Conservation (phyloP, 208 protist species). For the Leishmania arabica region DNA sequence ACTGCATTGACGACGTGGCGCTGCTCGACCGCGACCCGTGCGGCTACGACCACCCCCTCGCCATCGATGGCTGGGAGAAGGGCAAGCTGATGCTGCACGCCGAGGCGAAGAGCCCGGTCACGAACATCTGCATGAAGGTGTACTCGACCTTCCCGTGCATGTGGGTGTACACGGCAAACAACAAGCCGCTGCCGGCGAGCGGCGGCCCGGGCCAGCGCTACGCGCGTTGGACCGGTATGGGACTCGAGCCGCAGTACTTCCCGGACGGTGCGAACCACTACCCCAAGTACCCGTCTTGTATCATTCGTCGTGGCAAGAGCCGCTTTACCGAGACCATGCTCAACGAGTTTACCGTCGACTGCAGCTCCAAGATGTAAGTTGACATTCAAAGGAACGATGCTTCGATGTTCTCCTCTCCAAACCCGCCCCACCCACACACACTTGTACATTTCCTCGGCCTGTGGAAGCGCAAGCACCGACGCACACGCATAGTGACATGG, state of each 20-base stretch:
- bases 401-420: not conserved
- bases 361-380: constrained; percentile 22
- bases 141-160: constrained; percentile 62
- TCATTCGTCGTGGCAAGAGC: constrained; percentile 45
- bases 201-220: constrained; percentile 53
- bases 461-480: not conserved
- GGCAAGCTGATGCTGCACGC: constrained; percentile 45
- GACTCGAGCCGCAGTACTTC: constrained; percentile 60
- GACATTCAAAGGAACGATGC: too few relatives aligned
- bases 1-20: constrained; percentile 36
- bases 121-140: constrained; percentile 58
- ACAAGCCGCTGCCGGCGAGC: constrained; percentile 42
- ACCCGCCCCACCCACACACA: not conserved
- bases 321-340: constrained; percentile 49
- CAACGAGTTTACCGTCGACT: constrained; percentile 52
- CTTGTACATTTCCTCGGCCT: too few relatives aligned
- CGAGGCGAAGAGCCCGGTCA: constrained; percentile 44
- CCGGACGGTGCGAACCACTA: constrained; percentile 49
- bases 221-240: constrained; percentile 40
- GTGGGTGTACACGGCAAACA: constrained; percentile 78
- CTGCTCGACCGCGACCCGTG: constrained; percentile 47
- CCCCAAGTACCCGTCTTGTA: constrained; percentile 33
- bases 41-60: constrained; percentile 64
- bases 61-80: constrained; percentile 43
- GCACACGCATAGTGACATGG: not conserved